A percentile compares a stretch with the other conserved stretches of the same genome.
Evolutionary conservation across 2,329 filamentous ascomycete species (phyloP).

Genomic region (Penicillium polonicum): DNA sequence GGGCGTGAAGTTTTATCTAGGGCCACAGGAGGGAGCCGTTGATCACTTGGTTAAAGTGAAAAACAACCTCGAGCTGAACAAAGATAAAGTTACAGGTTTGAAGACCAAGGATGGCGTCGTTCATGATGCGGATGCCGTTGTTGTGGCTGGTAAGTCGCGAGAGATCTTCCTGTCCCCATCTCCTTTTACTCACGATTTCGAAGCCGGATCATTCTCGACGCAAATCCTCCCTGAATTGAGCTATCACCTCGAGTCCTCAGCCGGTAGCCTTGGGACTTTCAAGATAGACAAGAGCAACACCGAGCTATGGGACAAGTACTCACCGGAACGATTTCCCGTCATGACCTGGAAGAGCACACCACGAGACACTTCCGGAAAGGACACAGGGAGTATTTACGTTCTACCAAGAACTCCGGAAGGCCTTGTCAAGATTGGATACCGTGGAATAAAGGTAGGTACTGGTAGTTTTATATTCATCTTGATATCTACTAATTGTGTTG

Average conservation of each 20-base stretch:
- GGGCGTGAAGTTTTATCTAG: slow-evolving; percentile 30
- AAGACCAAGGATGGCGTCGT: slow-evolving; percentile 21
- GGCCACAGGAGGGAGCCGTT: slow-evolving; percentile 24
- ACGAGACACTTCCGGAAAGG: slow-evolving; percentile 28
- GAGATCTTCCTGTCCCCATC: neutral
- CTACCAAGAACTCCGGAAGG: slow-evolving; percentile 29
- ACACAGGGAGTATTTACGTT: slow-evolving; percentile 33
- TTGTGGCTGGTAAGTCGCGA: slow-evolving; percentile 27
- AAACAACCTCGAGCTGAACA: neutral
- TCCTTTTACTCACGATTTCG: neutral
- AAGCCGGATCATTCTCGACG: slow-evolving; percentile 36
- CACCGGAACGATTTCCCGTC: slow-evolving; percentile 34
- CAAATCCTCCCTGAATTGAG: slow-evolving; percentile 30
- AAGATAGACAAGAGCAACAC: slow-evolving; percentile 25
- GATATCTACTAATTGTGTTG: neutral
- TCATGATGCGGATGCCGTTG: slow-evolving; percentile 23
- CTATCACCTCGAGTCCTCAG: slow-evolving; percentile 33
- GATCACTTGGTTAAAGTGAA: slow-evolving; percentile 22
- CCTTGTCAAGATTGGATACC: slow-evolving; percentile 32
- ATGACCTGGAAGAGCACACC: slow-evolving; percentile 35
- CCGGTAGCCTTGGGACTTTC: slow-evolving; percentile 31
- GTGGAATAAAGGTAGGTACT: slow-evolving; percentile 27
- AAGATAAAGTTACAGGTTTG: slow-evolving; percentile 19
- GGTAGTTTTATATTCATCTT: neutral
- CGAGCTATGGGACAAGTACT: slow-evolving; percentile 35